phyloP scores from a whole-genome alignment of 108 stramenopile genomes.

The Thalassiosira profunda region DNA sequence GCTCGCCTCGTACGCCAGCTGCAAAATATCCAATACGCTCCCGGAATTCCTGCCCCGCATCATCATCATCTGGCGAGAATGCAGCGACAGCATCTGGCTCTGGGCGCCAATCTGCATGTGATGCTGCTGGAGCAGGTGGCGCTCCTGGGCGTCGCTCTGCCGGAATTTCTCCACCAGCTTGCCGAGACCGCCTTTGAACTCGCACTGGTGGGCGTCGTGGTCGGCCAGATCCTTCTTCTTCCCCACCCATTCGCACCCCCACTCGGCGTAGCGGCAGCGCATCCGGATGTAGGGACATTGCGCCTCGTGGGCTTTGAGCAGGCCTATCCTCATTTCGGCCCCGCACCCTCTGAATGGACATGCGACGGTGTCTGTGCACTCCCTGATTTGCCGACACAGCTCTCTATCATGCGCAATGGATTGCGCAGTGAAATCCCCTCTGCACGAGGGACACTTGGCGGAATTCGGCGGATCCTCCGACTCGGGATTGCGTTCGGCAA shows the following conservation, averaged over 20 bases:
- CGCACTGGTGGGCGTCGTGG: not conserved
- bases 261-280: constrained; percentile 8
- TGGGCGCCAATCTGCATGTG: not conserved
- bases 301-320: constrained; percentile 8
- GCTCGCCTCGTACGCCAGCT: not conserved
- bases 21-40: not conserved
- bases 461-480: not conserved
- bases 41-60: not conserved
- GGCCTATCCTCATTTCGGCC: not conserved
- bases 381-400: not conserved
- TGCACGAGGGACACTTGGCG: constrained; percentile 4
- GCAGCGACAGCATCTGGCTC: constrained; percentile 6
- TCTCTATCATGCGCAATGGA: not conserved
- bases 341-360: constrained; percentile 9
- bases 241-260: constrained; percentile 12
- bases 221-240: not conserved
- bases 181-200: not conserved
- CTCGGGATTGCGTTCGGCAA: not conserved
- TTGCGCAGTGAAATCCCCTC: not conserved
- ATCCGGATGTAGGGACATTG: constrained; percentile 9
- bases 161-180: not conserved
- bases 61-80: constrained; percentile 17
- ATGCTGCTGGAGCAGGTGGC: not conserved
- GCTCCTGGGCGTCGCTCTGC: not conserved
- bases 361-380: not conserved